Evolutionary conservation across 2,329 filamentous ascomycete species (phyloP).

Genomic region (Proliferodiscus dingleyae): DNA sequence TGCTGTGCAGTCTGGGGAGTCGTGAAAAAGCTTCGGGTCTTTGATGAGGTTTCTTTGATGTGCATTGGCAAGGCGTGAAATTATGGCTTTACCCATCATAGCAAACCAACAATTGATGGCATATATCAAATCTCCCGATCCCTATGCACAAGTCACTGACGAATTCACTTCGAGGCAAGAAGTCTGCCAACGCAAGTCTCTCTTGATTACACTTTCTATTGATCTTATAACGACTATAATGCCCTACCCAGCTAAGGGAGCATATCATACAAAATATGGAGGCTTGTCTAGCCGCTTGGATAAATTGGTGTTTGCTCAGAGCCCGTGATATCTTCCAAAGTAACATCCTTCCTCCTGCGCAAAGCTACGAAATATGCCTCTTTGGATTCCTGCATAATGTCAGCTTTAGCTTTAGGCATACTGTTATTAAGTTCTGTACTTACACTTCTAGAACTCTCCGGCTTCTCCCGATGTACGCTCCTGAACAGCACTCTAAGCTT

Average conservation of each 20-base stretch:
- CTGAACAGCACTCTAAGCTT: slow-evolving; percentile 71
- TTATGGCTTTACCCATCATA: slow-evolving; percentile 4
- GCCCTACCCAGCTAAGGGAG: too few species aligned
- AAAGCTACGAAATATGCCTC: slow-evolving; percentile 85
- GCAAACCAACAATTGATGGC: not conserved
- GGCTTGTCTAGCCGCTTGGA: too few species aligned
- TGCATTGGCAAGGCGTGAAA: slow-evolving; percentile 17
- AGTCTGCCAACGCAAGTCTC: too few species aligned
- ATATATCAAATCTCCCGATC: not conserved
- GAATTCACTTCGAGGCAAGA: too few species aligned
- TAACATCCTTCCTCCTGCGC: slow-evolving; percentile 52
- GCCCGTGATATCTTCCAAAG: slow-evolving; percentile 6
- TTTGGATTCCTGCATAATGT: slow-evolving; percentile 62
- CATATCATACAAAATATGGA: too few species aligned
- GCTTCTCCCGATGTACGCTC: slow-evolving; percentile 82
- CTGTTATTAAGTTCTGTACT: slow-evolving; percentile 30
- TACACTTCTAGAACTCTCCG: slow-evolving; percentile 83
- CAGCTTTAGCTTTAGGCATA: not conserved
- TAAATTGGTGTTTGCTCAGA: not conserved
- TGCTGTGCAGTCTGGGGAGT: slow-evolving; percentile 4
- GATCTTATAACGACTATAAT: too few species aligned
- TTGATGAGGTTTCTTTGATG: slow-evolving; percentile 7
- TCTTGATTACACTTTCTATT: too few species aligned
- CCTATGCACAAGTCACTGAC: not conserved
- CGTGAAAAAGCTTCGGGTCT: slow-evolving; percentile 6